Evolutionary conservation across 2,329 filamentous ascomycete species (phyloP).

Genomic region (Aspergillus aculeatus): DNA sequence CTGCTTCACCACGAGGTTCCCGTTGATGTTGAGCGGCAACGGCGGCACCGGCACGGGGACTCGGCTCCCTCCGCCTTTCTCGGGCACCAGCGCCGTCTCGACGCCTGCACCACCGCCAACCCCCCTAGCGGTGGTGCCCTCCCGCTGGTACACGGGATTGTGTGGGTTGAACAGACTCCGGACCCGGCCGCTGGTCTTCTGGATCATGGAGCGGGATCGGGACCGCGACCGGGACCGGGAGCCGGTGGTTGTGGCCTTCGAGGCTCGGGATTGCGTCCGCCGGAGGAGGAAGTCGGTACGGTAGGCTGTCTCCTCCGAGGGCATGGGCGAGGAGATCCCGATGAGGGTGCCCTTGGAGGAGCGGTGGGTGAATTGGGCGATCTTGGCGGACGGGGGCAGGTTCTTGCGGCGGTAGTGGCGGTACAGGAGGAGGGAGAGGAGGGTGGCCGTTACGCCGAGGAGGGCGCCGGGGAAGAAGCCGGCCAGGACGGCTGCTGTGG

Average conservation of each 20-base stretch:
- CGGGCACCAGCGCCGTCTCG: not conserved
- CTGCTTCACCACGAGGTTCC: not conserved
- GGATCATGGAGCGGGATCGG: conserved; percentile 19
- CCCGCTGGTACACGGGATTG: conserved; percentile 5
- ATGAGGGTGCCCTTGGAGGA: conserved; percentile 34
- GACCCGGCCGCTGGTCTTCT: conserved; percentile 37
- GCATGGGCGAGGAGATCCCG: conserved; percentile 46
- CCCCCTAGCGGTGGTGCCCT: not conserved
- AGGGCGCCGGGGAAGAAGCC: conserved; percentile 52
- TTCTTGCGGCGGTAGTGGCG: conserved; percentile 28
- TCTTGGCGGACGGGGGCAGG: conserved; percentile 19
- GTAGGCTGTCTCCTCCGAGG: conserved; percentile 41
- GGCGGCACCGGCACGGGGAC: conserved; percentile 6
- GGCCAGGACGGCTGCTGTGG: conserved; percentile 41
- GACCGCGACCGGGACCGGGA: conserved; percentile 33
- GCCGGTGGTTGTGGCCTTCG: not conserved
- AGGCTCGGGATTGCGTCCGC: conserved; percentile 17
- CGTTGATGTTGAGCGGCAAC: conserved; percentile 17
- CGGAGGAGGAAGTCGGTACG: conserved; percentile 47
- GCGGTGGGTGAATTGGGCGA: conserved; percentile 29
- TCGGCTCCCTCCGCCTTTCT: not conserved
- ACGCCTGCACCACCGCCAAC: not conserved
- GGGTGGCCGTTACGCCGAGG: conserved; percentile 39
- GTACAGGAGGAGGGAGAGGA: conserved; percentile 49
- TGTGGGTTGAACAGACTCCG: conserved; percentile 33